Percentiles rank a stretch among this genome's conserved stretches.
Evolutionary conservation across 129 eudicot species (phyloP).

Genomic region (Artemisia annua): DNA sequence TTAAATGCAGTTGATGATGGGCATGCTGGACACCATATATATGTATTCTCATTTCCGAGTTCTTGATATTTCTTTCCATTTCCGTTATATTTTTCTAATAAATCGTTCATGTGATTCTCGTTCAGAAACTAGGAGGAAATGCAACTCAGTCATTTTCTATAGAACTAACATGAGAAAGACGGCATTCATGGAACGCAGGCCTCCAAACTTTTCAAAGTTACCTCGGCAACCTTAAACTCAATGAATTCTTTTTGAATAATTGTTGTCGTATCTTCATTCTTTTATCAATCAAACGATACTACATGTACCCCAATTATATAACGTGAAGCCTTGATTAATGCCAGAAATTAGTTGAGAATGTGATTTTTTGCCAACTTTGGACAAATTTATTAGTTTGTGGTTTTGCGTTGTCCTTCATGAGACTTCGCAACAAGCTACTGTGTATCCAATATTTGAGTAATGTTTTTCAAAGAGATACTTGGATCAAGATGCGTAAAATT

Average conservation of each 20-base stretch:
- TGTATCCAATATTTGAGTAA: too few species aligned
- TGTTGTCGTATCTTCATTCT: conserved; percentile 1
- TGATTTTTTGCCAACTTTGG: too few species aligned
- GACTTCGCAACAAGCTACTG: too few species aligned
- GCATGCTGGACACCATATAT: too few species aligned
- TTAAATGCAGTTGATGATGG: not conserved
- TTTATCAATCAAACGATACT: not conserved
- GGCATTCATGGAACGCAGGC: conserved; percentile 71
- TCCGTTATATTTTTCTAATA: conserved; percentile 30
- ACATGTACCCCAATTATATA: too few species aligned
- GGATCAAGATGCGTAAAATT: too few species aligned
- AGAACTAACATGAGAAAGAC: conserved; percentile 90
- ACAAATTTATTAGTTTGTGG: too few species aligned
- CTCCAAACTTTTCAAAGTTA: conserved; percentile 84
- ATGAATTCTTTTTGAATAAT: not conserved
- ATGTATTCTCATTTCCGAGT: not conserved
- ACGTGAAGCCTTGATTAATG: too few species aligned
- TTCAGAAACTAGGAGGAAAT: conserved; percentile 78
- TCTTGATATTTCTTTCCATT: not conserved
- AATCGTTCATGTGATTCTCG: not conserved
- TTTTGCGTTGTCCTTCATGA: too few species aligned
- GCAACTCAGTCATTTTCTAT: conserved; percentile 77
- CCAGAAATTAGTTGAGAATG: too few species aligned
- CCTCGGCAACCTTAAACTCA: conserved; percentile 59
- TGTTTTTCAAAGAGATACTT: too few species aligned